Conservation (phyloP, 2,329 filamentous ascomycete species). For the Trichoderma sp. region DNA sequence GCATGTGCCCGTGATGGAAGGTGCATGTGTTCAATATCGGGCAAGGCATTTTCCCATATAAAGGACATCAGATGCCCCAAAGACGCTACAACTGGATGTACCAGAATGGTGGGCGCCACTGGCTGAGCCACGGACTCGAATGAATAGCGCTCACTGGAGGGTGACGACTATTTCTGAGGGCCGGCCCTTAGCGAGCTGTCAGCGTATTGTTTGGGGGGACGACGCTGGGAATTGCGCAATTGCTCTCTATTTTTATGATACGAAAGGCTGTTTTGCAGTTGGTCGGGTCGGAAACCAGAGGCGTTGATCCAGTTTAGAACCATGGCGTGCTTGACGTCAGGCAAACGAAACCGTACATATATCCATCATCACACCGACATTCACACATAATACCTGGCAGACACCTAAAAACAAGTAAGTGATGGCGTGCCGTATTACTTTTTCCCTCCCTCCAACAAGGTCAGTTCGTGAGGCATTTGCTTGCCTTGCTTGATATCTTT, state of each 20-base stretch:
- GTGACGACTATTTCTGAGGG: not conserved
- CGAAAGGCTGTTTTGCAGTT: not conserved
- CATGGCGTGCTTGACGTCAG: not conserved
- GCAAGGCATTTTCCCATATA: not conserved
- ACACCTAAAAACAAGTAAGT: not conserved
- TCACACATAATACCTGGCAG: not conserved
- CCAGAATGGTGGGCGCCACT: not conserved
- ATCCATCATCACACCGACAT: not conserved
- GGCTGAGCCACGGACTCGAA: not conserved
- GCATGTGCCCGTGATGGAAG: not conserved
- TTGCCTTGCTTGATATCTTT: not conserved
- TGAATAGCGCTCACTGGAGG: not conserved
- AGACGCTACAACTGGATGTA: not conserved
- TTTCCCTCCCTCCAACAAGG: not conserved
- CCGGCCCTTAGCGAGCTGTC: not conserved
- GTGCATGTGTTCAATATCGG: not conserved
- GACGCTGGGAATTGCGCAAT: constrained; percentile 2
- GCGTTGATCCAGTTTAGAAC: not conserved
- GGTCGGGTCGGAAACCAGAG: not conserved
- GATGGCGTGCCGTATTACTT: not conserved
- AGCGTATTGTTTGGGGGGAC: not conserved
- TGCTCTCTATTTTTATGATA: not conserved
- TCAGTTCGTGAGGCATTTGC: not conserved
- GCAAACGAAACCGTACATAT: not conserved
- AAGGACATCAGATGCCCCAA: not conserved